Conservation (phyloP, 441 rosid genomes). For the Daphne laureola region DNA sequence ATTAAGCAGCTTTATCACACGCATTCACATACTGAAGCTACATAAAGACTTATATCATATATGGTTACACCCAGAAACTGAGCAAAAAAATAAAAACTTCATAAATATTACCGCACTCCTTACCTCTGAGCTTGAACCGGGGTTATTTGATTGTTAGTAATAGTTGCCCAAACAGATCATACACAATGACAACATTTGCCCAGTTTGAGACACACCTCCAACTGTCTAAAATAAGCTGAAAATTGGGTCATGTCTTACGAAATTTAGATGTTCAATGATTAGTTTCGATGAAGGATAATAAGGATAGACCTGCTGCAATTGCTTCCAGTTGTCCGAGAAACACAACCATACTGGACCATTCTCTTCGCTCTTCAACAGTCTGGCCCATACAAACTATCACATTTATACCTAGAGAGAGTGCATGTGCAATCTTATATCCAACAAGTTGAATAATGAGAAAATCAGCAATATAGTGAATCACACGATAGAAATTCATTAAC, state of each 20-base stretch:
- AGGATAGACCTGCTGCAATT: conserved; percentile 44
- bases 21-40: too few species aligned
- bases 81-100: too few species aligned
- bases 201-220: conserved; percentile 35
- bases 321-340: conserved; percentile 62
- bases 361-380: conserved; percentile 55
- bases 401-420: conserved; percentile 51
- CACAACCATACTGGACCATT: conserved; percentile 45
- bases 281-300: too few species aligned
- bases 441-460: conserved; percentile 37
- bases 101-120: too few species aligned
- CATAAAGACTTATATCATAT: too few species aligned
- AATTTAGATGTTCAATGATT: too few species aligned
- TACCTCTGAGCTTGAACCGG: conserved; percentile 54
- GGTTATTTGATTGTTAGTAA: conserved; percentile 44
- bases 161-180: conserved; percentile 64
- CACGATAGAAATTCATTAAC: conserved; percentile 1
- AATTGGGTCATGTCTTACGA: background rate
- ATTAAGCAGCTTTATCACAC: too few species aligned
- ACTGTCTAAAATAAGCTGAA: conserved; percentile 11
- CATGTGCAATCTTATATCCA: conserved; percentile 55
- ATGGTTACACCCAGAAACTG: too few species aligned
- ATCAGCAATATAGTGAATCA: conserved; percentile 7
- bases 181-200: conserved; percentile 40
- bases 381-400: conserved; percentile 67